Base-by-base conservation (phyloP, 345 rosid species). In the Populus simonii region DNA sequence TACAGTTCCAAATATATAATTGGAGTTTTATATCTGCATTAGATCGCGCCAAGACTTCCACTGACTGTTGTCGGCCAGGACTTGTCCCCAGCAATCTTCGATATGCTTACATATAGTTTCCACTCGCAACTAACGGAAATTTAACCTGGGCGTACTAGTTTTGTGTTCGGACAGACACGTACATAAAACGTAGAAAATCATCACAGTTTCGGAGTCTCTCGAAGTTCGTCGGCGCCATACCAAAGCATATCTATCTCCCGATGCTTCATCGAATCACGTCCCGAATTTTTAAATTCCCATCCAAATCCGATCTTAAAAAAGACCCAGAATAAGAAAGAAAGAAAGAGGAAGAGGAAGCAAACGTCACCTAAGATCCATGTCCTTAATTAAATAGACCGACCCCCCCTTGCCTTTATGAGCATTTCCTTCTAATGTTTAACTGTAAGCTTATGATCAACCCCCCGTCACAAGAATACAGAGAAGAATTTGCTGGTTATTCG, bases 341-440 rank as follows among this genome's bases (percentile, higher is more conserved):
- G 35, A 33, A 33, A 33, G 18, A 47, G 18, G 51, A 51, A 51
- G 55, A 49, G 22, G 57, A 5, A 17, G 17, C 57, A 51, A 51
- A 51, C 41, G 18, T 51, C 17, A 51, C 18, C 57, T 33, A 7
- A 51, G 18, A 51, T 5, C 57, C 57, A 51, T 17, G 57, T 33
- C 35, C 35, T 33, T 33, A 33, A 33, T 33, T 49, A 75, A 55
- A 72, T 77, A 22, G 81, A 72, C 85, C 72, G 55, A 71, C 79
- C 74, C 23, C 36, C 36, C 51, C 18, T 33, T 33, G 23, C 22
- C 47, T 47, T 63, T 39, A 23, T 22, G 31, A 66, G 51, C 33
- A 39, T n/a, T 62, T 18, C 17, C 5, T 35, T 41, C 2, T 8
- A 12, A 35, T 8, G 9, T 23, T 61, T 45, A 4, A 1, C 68